Evolutionary conservation across 2,329 filamentous ascomycete genomes (phyloP).

Genomic region (Penicillium digitatum): DNA sequence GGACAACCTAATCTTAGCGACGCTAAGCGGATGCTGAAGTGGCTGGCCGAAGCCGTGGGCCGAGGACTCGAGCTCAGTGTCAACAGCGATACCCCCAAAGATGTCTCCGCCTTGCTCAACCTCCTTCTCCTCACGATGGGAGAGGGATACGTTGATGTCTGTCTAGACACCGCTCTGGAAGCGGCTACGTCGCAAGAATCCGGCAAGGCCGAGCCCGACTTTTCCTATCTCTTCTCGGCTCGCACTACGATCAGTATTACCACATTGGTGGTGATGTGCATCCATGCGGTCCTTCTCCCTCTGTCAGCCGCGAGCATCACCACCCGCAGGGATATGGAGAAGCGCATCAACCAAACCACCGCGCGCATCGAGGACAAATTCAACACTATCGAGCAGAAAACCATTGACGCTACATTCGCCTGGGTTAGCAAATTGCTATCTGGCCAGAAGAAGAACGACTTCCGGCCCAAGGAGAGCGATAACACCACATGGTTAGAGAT

Average conservation of each 20-base stretch:
- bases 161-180: constrained; percentile 67
- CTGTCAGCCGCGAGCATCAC: constrained; percentile 86
- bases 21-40: constrained; percentile 96
- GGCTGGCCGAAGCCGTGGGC: constrained; percentile 92
- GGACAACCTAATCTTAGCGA: constrained; percentile 76
- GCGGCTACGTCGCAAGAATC: constrained; percentile 72
- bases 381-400: constrained; percentile 64
- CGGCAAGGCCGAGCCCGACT: constrained; percentile 78
- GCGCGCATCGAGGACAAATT: constrained; percentile 81
- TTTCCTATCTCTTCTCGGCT: constrained; percentile 74
- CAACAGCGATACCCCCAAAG: constrained; percentile 84
- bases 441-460: constrained; percentile 82
- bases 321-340: constrained; percentile 83
- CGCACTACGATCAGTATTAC: constrained; percentile 82
- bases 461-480: constrained; percentile 78
- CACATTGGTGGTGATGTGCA: constrained; percentile 88
- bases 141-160: constrained; percentile 68
- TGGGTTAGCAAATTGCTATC: constrained; percentile 70
- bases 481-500: constrained; percentile 59
- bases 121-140: constrained; percentile 84
- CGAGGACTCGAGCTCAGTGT: constrained; percentile 86
- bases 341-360: constrained; percentile 68
- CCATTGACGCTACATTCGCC: constrained; percentile 68
- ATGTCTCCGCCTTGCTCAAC: constrained; percentile 79
- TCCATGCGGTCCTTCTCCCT: constrained; percentile 82